These are phyloP conservation scores for Camellia japonica DNA, from an alignment of 148 eudicot species.

Conservation along the genomic window DNA sequence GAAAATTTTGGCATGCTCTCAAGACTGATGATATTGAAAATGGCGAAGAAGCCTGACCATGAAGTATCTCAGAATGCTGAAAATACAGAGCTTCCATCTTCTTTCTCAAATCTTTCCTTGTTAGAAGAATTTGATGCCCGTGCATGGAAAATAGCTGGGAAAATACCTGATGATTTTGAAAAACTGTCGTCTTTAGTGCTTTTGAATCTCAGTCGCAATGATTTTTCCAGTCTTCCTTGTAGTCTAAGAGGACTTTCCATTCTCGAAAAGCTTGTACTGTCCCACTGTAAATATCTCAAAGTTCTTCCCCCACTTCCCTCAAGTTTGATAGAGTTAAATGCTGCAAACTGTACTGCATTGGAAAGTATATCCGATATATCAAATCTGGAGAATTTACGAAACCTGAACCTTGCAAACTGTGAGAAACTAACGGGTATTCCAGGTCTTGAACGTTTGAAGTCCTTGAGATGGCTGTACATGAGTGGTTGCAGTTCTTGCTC, in stretches of 20 bases:
- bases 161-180: conserved; percentile 44
- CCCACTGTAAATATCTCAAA: conserved; percentile 45
- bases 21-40: conserved; percentile 33
- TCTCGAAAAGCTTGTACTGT: conserved; percentile 37
- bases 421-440: conserved; percentile 42
- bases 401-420: conserved; percentile 55
- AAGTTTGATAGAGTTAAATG: conserved; percentile 45
- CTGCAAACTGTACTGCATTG: conserved; percentile 47
- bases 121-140: conserved; percentile 50
- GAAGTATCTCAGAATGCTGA: conserved; percentile 13
- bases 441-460: conserved; percentile 53
- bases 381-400: conserved; percentile 38
- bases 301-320: conserved; percentile 57
- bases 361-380: conserved; percentile 45
- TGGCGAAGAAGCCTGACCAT: conserved; percentile 34
- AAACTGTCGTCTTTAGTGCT: conserved; percentile 39
- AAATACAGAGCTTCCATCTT: conserved; percentile 32
- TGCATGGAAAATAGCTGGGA: conserved; percentile 47
- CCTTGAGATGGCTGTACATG: conserved; percentile 53
- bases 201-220: conserved; percentile 49
- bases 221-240: conserved; percentile 49
- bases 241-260: conserved; percentile 39
- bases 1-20: conserved; percentile 55
- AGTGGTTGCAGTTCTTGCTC: conserved; percentile 47
- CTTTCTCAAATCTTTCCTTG: conserved; percentile 39